Evolutionary conservation across 371 early-diverging fungal genomes (phyloP).

Genomic region (Phascolomyces articulosus): DNA sequence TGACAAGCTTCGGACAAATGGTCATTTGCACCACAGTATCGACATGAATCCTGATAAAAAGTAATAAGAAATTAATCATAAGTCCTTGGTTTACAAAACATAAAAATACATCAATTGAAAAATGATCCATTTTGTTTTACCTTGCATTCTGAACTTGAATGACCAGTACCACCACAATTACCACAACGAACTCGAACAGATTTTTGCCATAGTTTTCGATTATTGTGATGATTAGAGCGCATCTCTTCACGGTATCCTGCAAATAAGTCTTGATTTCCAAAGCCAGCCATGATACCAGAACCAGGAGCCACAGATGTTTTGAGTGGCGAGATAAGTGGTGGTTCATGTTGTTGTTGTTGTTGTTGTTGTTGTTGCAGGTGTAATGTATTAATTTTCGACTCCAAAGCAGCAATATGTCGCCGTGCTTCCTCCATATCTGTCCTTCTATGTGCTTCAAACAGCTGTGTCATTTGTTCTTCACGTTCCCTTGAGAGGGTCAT

Average conservation of each 20-base stretch:
- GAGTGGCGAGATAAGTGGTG: neutral
- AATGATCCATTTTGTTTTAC: slow-evolving; percentile 5
- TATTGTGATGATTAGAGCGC: slow-evolving; percentile 15
- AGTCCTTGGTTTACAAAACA: neutral
- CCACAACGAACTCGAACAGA: slow-evolving; percentile 28
- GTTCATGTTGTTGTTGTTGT: slow-evolving; percentile 4
- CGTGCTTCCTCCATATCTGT: slow-evolving; percentile 51
- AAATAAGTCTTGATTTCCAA: slow-evolving; percentile 29
- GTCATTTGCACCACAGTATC: slow-evolving; percentile 22
- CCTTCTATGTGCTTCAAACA: slow-evolving; percentile 36
- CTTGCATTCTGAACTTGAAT: slow-evolving; percentile 46
- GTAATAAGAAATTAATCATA: neutral
- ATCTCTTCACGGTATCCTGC: slow-evolving; percentile 22
- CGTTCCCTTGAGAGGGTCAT: slow-evolving; percentile 47
- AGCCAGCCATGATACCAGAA: slow-evolving; percentile 20
- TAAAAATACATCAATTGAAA: no score
- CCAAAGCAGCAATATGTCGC: slow-evolving; percentile 46
- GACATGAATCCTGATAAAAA: slow-evolving; percentile 17
- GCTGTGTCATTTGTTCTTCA: slow-evolving; percentile 26
- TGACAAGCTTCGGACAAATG: slow-evolving; percentile 29
- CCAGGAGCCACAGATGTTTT: slow-evolving; percentile 6
- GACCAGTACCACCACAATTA: slow-evolving; percentile 47
- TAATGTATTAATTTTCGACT: slow-evolving; percentile 23
- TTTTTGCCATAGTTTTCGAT: slow-evolving; percentile 15
- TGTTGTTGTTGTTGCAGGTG: slow-evolving; percentile 11